These are phyloP conservation scores for Debaryomyces psychrophilus DNA, from an alignment of 1,139 yeast species.

Conservation along the genomic window DNA sequence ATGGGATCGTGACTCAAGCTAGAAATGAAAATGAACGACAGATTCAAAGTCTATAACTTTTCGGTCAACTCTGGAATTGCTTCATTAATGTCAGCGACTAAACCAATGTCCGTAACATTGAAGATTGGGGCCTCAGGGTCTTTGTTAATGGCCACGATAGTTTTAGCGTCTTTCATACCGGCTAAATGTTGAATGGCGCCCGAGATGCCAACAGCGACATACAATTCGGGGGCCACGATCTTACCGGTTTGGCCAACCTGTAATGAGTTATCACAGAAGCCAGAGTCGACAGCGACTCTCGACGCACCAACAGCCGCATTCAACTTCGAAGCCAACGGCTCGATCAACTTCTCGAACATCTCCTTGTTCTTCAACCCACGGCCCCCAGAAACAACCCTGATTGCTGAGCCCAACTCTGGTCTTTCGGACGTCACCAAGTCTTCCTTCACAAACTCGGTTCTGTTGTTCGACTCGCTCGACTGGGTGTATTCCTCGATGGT, in stretches of 20 bases:
- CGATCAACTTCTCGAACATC: conserved; percentile 73
- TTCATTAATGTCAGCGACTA: conserved; percentile 86
- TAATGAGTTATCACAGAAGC: conserved; percentile 93
- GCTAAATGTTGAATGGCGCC: conserved; percentile 99
- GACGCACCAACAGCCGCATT: conserved; percentile 97
- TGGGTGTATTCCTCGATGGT: conserved; percentile 54
- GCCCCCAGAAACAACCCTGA: conserved; percentile 86
- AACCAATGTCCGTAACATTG: conserved; percentile 86
- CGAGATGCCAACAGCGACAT: conserved; percentile 89
- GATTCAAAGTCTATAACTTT: conserved; percentile 49
- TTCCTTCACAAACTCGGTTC: conserved; percentile 68
- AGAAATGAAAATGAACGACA: not conserved
- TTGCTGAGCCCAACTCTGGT: conserved; percentile 88
- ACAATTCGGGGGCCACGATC: conserved; percentile 94
- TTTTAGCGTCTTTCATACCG: conserved; percentile 96
- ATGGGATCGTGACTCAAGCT: not conserved
- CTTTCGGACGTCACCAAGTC: conserved; percentile 76
- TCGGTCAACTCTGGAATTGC: conserved; percentile 85
- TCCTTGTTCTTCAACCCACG: conserved; percentile 92
- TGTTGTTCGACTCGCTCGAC: conserved; percentile 35
- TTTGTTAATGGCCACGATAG: conserved; percentile 91
- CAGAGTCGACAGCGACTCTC: conserved; percentile 96
- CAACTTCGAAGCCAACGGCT: conserved; percentile 82
- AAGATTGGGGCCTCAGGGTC: conserved; percentile 94
- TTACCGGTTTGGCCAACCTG: conserved; percentile 99